Percentiles rank a stretch among this genome's conserved stretches.
Evolutionary conservation across 106 monocot genomes (phyloP).

Genomic region (Vanilla planifolia): DNA sequence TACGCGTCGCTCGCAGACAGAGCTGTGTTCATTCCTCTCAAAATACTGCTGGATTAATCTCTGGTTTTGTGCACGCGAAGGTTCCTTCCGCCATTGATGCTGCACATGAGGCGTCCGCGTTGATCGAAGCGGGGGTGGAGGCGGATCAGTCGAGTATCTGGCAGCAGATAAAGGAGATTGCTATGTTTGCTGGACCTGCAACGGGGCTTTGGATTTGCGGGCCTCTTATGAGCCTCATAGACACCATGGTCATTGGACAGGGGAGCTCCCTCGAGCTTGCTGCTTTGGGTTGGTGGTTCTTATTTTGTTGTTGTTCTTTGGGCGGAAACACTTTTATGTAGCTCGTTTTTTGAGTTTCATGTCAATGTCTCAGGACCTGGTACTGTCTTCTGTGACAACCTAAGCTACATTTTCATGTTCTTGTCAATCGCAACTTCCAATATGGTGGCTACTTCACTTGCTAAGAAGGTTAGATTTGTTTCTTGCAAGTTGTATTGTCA

Average conservation of each 20-base stretch:
- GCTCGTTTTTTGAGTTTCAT: neutral
- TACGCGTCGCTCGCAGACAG: neutral
- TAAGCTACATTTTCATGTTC: constrained; percentile 91
- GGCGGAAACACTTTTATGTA: no score
- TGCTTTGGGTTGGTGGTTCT: constrained; percentile 44
- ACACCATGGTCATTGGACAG: constrained; percentile 94
- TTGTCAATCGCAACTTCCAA: constrained; percentile 92
- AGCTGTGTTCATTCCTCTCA: neutral
- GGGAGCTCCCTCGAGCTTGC: constrained; percentile 85
- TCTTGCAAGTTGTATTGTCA: no score
- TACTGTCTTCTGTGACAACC: constrained; percentile 80
- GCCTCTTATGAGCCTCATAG: constrained; percentile 96
- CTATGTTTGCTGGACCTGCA: constrained; percentile 80
- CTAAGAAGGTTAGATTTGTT: constrained; percentile 33
- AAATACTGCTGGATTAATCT: neutral
- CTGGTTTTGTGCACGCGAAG: neutral
- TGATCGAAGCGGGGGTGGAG: neutral
- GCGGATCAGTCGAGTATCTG: constrained; percentile 27
- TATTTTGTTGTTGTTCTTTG: neutral
- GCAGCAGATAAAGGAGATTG: constrained; percentile 84
- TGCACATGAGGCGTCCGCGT: no score
- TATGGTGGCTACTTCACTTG: constrained; percentile 92
- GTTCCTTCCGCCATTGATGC: neutral
- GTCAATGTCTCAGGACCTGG: constrained; percentile 57
- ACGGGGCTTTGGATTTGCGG: constrained; percentile 88